These are phyloP conservation scores for Colletotrichum musicola DNA, from an alignment of 2,329 filamentous ascomycete species.

Conservation along the genomic window DNA sequence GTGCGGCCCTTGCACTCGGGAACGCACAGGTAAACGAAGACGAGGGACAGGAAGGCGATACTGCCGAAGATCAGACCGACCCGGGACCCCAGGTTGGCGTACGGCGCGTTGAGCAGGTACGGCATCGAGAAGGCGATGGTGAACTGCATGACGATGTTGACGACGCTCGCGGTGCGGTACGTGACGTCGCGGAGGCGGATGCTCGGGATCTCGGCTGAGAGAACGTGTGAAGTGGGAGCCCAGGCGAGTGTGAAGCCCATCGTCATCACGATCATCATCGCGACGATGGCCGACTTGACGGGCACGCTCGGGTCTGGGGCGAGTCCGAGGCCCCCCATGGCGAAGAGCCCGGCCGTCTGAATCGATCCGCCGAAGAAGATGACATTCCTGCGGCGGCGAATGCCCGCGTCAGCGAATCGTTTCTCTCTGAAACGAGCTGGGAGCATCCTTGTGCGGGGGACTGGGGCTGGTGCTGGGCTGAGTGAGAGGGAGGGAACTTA, in stretches of 20 bases:
- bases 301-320: constrained; percentile 30
- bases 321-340: constrained; percentile 17
- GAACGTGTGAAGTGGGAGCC: constrained; percentile 51
- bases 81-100: constrained; percentile 48
- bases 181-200: constrained; percentile 48
- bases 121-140: constrained; percentile 52
- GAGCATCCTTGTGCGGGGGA: constrained; percentile 6
- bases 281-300: constrained; percentile 47
- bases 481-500: background rate
- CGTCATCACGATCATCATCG: constrained; percentile 48
- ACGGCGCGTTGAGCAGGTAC: constrained; percentile 51
- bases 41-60: background rate
- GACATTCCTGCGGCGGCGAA: constrained; percentile 11
- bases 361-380: constrained; percentile 24
- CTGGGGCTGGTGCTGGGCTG: background rate
- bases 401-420: constrained; percentile 22
- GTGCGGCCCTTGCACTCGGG: constrained; percentile 71
- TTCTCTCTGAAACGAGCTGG: background rate
- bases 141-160: constrained; percentile 44
- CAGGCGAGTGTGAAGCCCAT: constrained; percentile 49
- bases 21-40: constrained; percentile 45
- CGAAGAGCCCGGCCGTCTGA: constrained; percentile 13
- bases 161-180: constrained; percentile 18
- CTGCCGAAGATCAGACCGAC: constrained; percentile 29
- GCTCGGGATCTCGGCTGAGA: constrained; percentile 51